Conservation (phyloP, 1,284 basidiomycete genomes). For the Fomitopsis palustris region DNA sequence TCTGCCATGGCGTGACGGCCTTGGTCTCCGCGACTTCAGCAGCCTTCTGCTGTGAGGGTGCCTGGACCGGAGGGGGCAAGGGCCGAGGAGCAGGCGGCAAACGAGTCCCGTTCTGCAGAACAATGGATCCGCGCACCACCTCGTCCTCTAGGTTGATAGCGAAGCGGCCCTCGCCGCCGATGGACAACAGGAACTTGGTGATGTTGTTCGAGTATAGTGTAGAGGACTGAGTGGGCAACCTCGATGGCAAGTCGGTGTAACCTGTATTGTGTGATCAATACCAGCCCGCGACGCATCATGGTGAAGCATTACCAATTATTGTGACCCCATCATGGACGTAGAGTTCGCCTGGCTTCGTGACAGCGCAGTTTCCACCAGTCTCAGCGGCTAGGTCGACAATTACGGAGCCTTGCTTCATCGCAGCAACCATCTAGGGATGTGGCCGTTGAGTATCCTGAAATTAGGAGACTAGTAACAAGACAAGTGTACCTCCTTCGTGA, state of each 20-base stretch:
- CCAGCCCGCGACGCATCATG: background rate
- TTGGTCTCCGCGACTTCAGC: conserved; percentile 48
- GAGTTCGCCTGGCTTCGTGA: conserved; percentile 73
- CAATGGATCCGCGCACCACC: conserved; percentile 77
- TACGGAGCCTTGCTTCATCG: conserved; percentile 86
- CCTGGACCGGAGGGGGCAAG: conserved; percentile 51
- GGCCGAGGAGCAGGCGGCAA: conserved; percentile 66
- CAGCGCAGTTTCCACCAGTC: conserved; percentile 81
- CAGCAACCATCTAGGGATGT: conserved; percentile 61
- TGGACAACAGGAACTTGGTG: conserved; percentile 81
- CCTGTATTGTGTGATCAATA: conserved; percentile 38
- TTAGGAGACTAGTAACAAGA: background rate
- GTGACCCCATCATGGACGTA: conserved; percentile 69
- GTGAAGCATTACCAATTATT: conserved; percentile 54
- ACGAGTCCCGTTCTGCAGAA: conserved; percentile 64
- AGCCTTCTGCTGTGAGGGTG: conserved; percentile 46
- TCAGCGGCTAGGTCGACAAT: conserved; percentile 85
- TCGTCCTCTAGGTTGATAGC: conserved; percentile 74
- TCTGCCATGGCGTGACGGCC: conserved; percentile 82
- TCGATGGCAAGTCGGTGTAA: conserved; percentile 78
- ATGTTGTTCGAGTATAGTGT: conserved; percentile 89
- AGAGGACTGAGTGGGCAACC: conserved; percentile 82
- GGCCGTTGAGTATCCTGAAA: background rate
- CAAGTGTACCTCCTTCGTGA: conserved; percentile 56
- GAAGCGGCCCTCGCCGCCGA: conserved; percentile 58